Conservation (phyloP, 2,329 filamentous ascomycete species). For the Epichloe amarillans region DNA sequence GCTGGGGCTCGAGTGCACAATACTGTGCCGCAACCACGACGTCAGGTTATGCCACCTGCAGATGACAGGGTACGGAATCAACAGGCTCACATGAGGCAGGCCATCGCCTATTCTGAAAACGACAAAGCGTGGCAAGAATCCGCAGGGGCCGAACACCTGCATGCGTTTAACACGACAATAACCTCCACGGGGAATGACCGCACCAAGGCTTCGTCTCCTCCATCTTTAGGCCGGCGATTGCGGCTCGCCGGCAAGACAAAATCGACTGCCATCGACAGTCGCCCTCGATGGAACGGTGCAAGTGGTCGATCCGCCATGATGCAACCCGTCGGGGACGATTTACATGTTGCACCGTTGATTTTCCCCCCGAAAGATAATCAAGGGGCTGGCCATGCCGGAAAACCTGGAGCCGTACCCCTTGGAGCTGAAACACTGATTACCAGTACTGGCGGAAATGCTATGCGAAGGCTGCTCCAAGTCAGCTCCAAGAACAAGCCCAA, state of each 20-base stretch:
- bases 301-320: slow-evolving; percentile 55
- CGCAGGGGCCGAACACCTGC: not conserved
- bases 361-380: slow-evolving; percentile 38
- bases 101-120: not conserved
- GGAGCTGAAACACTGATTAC: slow-evolving; percentile 20
- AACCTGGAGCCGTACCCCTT: slow-evolving; percentile 8
- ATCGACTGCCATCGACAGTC: slow-evolving; percentile 26
- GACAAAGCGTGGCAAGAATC: not conserved
- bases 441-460: slow-evolving; percentile 15
- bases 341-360: slow-evolving; percentile 40
- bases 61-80: slow-evolving; percentile 1
- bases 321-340: slow-evolving; percentile 49
- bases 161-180: slow-evolving; percentile 7
- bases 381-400: slow-evolving; percentile 16
- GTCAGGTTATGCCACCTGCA: not conserved
- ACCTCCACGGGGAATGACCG: slow-evolving; percentile 11
- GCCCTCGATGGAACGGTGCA: slow-evolving; percentile 58
- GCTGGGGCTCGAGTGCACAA: not conserved
- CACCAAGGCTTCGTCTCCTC: slow-evolving; percentile 13
- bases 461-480: slow-evolving; percentile 19
- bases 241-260: slow-evolving; percentile 22
- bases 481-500: slow-evolving; percentile 4
- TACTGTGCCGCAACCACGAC: not conserved
- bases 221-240: slow-evolving; percentile 21
- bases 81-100: not conserved